Percentiles rank a stretch among this genome's conserved stretches.
Conservation (phyloP, 2,329 filamentous ascomycete species). For the Botryotinia calthae region DNA sequence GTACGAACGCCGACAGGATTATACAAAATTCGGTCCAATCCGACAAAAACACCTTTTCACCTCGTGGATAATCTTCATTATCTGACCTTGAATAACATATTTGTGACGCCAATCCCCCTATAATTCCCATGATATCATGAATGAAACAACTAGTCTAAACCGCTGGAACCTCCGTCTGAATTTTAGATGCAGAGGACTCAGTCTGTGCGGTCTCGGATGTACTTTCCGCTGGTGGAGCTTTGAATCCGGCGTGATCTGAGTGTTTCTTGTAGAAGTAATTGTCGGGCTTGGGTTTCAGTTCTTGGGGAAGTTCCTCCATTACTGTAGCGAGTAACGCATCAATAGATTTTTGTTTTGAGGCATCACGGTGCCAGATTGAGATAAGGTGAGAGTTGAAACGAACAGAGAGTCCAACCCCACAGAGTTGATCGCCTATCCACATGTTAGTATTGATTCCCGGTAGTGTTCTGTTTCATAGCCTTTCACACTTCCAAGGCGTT, state of each 20-base stretch:
- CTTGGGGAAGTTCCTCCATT: slow-evolving; percentile 67
- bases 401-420: slow-evolving; percentile 82
- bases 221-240: slow-evolving; percentile 47
- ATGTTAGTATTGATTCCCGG: slow-evolving; percentile 23
- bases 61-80: slow-evolving; percentile 17
- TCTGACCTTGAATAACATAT: slow-evolving; percentile 7
- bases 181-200: slow-evolving; percentile 26
- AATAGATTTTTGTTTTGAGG: slow-evolving; percentile 74
- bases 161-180: slow-evolving; percentile 28
- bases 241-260: slow-evolving; percentile 81
- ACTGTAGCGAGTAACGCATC: slow-evolving; percentile 71
- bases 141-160: slow-evolving; percentile 14
- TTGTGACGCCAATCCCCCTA: slow-evolving; percentile 12
- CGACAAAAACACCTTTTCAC: slow-evolving; percentile 18
- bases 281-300: slow-evolving; percentile 68
- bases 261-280: slow-evolving; percentile 88
- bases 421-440: slow-evolving; percentile 73
- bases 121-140: slow-evolving; percentile 8
- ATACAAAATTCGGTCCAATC: slow-evolving; percentile 26
- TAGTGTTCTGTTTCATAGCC: neutral
- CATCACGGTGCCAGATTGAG: slow-evolving; percentile 90
- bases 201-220: slow-evolving; percentile 24
- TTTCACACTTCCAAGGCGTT: neutral
- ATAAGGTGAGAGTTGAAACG: slow-evolving; percentile 88
- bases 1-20: slow-evolving; percentile 22